Evolutionary conservation across 2,329 filamentous ascomycete species (phyloP).

Genomic region (Ophiocordyceps camponoti-rufipedis): DNA sequence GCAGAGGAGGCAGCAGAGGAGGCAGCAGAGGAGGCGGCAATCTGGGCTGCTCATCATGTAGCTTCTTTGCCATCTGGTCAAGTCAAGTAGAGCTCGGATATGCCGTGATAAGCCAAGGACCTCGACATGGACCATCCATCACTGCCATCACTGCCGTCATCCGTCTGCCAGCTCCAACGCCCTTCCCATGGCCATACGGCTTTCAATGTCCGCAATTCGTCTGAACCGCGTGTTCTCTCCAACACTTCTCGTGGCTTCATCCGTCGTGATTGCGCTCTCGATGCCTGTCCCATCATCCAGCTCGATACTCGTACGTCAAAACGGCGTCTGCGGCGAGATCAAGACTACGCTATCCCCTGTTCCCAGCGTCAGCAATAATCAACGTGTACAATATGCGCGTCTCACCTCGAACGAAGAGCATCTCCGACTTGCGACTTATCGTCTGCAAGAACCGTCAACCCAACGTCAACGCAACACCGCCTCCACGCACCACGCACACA

Average conservation of each 20-base stretch:
- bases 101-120: too few relatives aligned
- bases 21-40: too few relatives aligned
- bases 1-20: too few relatives aligned
- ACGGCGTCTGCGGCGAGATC: conserved; percentile 42
- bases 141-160: too few relatives aligned
- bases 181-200: too few relatives aligned
- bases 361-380: conserved; percentile 7
- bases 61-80: too few relatives aligned
- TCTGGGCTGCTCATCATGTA: too few relatives aligned
- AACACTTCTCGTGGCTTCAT: background rate
- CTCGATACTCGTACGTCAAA: conserved; percentile 11
- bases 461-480: background rate
- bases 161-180: too few relatives aligned
- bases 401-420: conserved; percentile 92
- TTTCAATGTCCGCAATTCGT: background rate
- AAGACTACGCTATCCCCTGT: conserved; percentile 56
- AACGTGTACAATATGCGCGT: conserved; percentile 1
- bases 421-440: conserved; percentile 91
- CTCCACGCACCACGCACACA: background rate
- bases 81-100: too few relatives aligned
- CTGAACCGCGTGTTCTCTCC: background rate
- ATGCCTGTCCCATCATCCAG: background rate
- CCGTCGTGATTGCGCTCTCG: too few relatives aligned
- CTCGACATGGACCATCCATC: too few relatives aligned
- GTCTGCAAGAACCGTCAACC: conserved; percentile 37